Base-by-base conservation (phyloP, 2,329 filamentous ascomycete species). In the Fusarium floridanum region DNA sequence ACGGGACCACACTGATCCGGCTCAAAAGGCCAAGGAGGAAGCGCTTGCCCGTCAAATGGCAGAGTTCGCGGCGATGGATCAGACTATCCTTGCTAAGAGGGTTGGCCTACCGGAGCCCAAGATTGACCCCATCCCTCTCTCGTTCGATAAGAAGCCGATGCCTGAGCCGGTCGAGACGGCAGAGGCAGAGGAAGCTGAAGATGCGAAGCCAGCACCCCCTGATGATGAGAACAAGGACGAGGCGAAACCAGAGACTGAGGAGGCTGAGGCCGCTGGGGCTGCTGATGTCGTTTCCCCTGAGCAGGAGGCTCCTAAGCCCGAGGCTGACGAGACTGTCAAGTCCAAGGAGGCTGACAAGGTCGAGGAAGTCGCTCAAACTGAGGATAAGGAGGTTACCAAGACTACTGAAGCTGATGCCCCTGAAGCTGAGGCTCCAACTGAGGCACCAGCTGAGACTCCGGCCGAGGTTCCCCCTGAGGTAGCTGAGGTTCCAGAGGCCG, bases 31-130 rank as follows among this genome's bases (percentile, higher is more conserved):
- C 14, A 78, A 83, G 14, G 80, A 83, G 7, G 72, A 75, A 48
- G 71, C 73, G 4, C 82, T 87, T 4, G 83, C 84, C 12, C 88
- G 86, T 71, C 90, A 92, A 76, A 84, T 85, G 45, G 88, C 89
- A 10, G 89, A 89, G 1, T 92, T 91, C 80, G 87, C 89, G n/a
- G 90, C 89, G 2, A 85, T 91, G 24, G 91, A 92, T 67, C 90
- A 92, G 78, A 88, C 87, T 57, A 91, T 92, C 56, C 83, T 92
- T 1, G 85, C 88, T 0, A 84, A 86, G 61, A 87, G 85, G 66
- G 85, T 92, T 2, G 87, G 87, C 4, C 78, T 91, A 2, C 86
- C 89, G 12, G 74, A 80, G 24, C 75, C 78, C 37, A 82, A 82
- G 27, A 76, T 87, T 1, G 82, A 84, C 22, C 81, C 88, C 0